These are phyloP conservation scores for Fusarium sp. DNA, from an alignment of 2,329 filamentous ascomycete species.

Conservation along the genomic window DNA sequence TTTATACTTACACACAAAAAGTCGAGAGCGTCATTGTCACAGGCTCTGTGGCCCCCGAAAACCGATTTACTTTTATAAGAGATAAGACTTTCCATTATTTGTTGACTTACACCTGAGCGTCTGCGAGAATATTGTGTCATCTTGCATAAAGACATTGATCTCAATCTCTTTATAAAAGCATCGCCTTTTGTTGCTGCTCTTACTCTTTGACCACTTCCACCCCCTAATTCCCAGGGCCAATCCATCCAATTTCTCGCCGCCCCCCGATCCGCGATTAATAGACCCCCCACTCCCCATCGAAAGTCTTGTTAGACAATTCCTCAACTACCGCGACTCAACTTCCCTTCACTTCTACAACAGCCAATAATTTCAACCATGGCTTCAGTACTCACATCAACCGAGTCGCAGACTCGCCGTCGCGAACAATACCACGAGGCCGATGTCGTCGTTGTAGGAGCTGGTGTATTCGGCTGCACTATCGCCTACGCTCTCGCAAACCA, in stretches of 20 bases:
- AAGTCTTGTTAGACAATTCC: conserved; percentile 16
- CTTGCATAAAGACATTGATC: background rate
- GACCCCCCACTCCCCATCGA: conserved; percentile 35
- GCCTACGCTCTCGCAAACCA: conserved; percentile 88
- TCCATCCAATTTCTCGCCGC: conserved; percentile 39
- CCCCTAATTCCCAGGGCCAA: conserved; percentile 21
- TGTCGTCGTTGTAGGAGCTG: conserved; percentile 91
- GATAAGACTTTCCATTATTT: background rate
- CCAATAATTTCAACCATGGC: conserved; percentile 45
- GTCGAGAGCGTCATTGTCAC: conserved; percentile 33
- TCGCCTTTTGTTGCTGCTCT: background rate
- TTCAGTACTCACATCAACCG: conserved; percentile 48
- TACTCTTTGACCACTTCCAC: background rate
- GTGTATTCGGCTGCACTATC: conserved; percentile 87
- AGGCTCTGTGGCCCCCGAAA: conserved; percentile 33
- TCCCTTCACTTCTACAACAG: background rate
- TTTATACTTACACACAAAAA: background rate
- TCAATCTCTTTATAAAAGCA: background rate
- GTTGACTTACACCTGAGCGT: background rate
- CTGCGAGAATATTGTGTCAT: conserved; percentile 3
- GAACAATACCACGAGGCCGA: conserved; percentile 74
- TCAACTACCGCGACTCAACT: conserved; percentile 4
- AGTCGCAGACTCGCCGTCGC: conserved; percentile 60
- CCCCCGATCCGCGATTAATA: conserved; percentile 33
- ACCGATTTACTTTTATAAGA: conserved; percentile 2